These are phyloP conservation scores for Xylariaceae sp. DNA, from an alignment of 2,329 filamentous ascomycete species.

Conservation along the genomic window DNA sequence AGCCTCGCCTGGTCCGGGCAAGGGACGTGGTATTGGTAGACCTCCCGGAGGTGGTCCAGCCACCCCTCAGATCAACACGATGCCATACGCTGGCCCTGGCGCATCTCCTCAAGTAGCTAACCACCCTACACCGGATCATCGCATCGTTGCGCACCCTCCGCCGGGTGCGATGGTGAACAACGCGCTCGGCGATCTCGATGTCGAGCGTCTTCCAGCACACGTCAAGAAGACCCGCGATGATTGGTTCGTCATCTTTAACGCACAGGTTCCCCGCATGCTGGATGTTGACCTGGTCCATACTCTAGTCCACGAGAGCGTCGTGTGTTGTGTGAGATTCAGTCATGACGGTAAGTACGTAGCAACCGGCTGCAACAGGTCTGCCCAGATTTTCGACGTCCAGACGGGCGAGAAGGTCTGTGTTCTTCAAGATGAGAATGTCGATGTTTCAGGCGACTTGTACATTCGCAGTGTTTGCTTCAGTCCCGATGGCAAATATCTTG, in stretches of 20 bases:
- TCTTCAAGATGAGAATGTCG: slow-evolving; percentile 82
- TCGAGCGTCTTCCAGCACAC: slow-evolving; percentile 77
- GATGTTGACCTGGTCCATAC: slow-evolving; percentile 95
- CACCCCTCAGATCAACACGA: slow-evolving; percentile 87
- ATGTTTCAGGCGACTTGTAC: slow-evolving; percentile 88
- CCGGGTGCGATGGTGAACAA: slow-evolving; percentile 47
- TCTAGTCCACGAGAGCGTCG: slow-evolving; percentile 88
- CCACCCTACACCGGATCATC: slow-evolving; percentile 72
- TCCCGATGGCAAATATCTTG: slow-evolving; percentile 87
- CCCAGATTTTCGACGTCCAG: slow-evolving; percentile 95
- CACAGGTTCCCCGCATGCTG: slow-evolving; percentile 78
- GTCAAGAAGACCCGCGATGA: slow-evolving; percentile 86
- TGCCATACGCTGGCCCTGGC: slow-evolving; percentile 77
- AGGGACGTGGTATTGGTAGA: slow-evolving; percentile 58
- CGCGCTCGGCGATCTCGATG: slow-evolving; percentile 79
- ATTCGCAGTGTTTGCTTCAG: slow-evolving; percentile 99
- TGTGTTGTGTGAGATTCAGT: slow-evolving; percentile 97
- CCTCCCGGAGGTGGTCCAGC: slow-evolving; percentile 67
- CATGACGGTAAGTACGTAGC: slow-evolving; percentile 93
- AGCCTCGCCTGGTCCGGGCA: slow-evolving; percentile 78
- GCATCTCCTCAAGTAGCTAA: slow-evolving; percentile 78
- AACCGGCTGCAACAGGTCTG: slow-evolving; percentile 95
- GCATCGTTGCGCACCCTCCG: slow-evolving; percentile 46
- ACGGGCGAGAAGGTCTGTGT: slow-evolving; percentile 85
- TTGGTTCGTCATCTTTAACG: slow-evolving; percentile 98